Evolutionary conservation across 345 rosid genomes (phyloP), one percentile per base, ranked within the genome.

Genomic region (Salix dunnii): DNA sequence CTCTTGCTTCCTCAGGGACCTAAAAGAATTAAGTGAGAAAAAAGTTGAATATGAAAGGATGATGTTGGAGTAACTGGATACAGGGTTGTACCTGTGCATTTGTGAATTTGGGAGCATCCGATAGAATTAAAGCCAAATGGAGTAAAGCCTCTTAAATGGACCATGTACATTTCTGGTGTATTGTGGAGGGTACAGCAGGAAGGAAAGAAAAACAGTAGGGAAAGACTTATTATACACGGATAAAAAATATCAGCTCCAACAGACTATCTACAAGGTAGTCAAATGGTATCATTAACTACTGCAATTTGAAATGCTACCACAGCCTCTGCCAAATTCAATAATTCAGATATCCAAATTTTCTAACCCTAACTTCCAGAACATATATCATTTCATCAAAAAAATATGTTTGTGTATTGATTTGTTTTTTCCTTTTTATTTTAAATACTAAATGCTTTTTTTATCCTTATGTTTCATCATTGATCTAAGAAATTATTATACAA

Each of bases 1-100:
- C 99, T 79, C 89, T 89, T 73, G 97, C 98, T 83, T 93, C 99
- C 91, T 96, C 97, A 13, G 99, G 99, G 80, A 96, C 91, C 99
- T 96, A 81, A 63, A 67, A 1, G 35, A 51, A 66, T 51, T 70
- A 42, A 61, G 61, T 18, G 18, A n/a, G 31, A 17, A 27, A 40
- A 30, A n/a, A 69, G 2, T 11, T 28, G 10, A 43, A 55, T 7
- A 16, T 2, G 18, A 42, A 4, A 20, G 14, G 35, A 53, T 27
- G 11, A 55, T 48, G 11, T 2, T 20, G 18, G 40, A 40, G 70
- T 53, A 74, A 75, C 77, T 70, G 67, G 12, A 80, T 17, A 60
- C n/a, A 40, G 66, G 49, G 49, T 66, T 76, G 35, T 61, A 90
- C 99, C 98, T 93, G 94, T 51, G 93, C 97, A 82, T n/a, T 23